phyloP scores from a whole-genome alignment of 2,329 filamentous ascomycete species.

The Zymoseptoria crescenta region DNA sequence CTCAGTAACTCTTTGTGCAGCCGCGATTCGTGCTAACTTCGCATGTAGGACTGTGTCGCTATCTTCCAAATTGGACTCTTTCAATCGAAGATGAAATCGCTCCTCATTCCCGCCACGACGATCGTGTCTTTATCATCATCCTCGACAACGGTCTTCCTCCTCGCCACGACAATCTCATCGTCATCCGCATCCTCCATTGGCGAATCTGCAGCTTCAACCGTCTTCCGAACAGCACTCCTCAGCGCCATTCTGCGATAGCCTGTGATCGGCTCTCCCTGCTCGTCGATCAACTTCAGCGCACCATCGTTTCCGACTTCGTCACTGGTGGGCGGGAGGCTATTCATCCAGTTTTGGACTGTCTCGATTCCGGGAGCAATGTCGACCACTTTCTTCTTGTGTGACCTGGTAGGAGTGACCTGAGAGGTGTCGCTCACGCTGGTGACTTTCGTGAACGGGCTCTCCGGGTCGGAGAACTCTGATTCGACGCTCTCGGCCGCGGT shows the following conservation, averaged over 20 bases:
- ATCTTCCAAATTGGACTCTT: neutral
- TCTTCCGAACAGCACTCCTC: neutral
- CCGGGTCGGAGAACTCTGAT: neutral
- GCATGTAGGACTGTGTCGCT: neutral
- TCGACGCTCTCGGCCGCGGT: neutral
- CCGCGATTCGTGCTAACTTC: neutral
- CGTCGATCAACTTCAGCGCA: neutral
- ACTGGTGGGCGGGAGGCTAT: neutral
- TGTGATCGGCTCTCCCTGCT: constrained; percentile 1
- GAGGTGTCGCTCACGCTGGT: neutral
- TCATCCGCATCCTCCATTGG: neutral
- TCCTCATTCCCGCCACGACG: neutral
- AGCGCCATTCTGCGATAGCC: constrained; percentile 2
- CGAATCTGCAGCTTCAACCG: neutral
- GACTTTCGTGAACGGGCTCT: neutral
- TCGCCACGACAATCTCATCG: neutral
- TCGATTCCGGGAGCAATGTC: neutral
- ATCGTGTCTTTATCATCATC: neutral
- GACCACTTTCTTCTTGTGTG: neutral
- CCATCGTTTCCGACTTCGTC: neutral
- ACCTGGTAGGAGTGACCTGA: neutral
- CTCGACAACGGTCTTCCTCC: neutral
- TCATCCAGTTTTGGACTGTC: neutral
- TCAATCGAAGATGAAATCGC: neutral
- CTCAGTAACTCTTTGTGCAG: neutral